phyloP scores from a whole-genome alignment of 1,284 basidiomycete species.

The Sparassis latifolia region DNA sequence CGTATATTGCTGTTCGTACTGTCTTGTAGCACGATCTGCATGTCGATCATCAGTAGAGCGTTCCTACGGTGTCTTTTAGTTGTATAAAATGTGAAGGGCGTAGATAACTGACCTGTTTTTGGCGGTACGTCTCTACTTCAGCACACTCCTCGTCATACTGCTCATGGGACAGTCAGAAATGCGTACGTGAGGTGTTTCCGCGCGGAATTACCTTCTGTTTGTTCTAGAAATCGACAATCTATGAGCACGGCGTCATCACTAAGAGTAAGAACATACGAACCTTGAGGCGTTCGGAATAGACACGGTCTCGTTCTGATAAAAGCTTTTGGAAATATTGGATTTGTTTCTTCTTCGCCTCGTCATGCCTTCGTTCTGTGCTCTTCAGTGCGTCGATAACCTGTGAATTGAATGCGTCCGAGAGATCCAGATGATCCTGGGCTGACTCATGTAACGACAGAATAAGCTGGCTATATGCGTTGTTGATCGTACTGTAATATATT shows the following conservation, averaged over 20 bases:
- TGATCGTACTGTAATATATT: slow-evolving; percentile 49
- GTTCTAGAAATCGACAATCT: slow-evolving; percentile 32
- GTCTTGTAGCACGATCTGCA: slow-evolving; percentile 63
- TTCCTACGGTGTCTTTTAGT: slow-evolving; percentile 32
- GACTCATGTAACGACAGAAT: slow-evolving; percentile 52
- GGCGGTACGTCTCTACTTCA: slow-evolving; percentile 63
- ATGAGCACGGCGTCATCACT: background rate
- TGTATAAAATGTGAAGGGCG: background rate
- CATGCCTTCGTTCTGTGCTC: slow-evolving; percentile 52
- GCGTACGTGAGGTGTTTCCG: background rate
- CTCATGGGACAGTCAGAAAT: slow-evolving; percentile 3
- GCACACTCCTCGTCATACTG: slow-evolving; percentile 75
- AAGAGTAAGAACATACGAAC: slow-evolving; percentile 26
- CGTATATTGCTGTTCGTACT: slow-evolving; percentile 64
- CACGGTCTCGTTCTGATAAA: slow-evolving; percentile 60
- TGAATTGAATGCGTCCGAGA: slow-evolving; percentile 54
- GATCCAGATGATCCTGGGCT: slow-evolving; percentile 62
- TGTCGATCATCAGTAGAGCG: slow-evolving; percentile 69
- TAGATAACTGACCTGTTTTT: slow-evolving; percentile 57
- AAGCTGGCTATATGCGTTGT: slow-evolving; percentile 59
- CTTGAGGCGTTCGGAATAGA: slow-evolving; percentile 64
- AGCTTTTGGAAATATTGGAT: slow-evolving; percentile 66
- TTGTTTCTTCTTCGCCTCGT: slow-evolving; percentile 69
- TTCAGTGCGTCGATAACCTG: slow-evolving; percentile 64
- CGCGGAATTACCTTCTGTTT: slow-evolving; percentile 57